Conservation (phyloP, 2,329 filamentous ascomycete genomes). For the Hypoxylon sp. region DNA sequence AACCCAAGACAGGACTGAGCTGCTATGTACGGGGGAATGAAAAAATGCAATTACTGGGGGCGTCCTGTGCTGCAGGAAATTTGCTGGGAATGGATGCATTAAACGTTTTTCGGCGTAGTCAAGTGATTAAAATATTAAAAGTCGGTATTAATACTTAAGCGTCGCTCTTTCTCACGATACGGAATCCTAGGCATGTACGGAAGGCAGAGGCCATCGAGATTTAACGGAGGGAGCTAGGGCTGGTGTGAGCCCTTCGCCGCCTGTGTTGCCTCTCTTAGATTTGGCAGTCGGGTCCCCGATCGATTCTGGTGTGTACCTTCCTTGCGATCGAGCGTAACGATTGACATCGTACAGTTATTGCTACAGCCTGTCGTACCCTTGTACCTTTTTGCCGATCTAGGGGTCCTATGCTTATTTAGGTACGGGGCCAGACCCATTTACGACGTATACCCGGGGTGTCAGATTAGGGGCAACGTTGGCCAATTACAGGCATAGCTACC, state of each 20-base stretch:
- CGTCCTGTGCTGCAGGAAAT: not conserved
- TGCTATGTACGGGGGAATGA: not conserved
- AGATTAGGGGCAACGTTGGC: not conserved
- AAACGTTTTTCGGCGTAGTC: conserved; percentile 1
- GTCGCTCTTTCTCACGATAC: not conserved
- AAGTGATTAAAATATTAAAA: conserved; percentile 1
- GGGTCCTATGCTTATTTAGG: conserved; percentile 29
- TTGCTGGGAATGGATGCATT: conserved; percentile 1
- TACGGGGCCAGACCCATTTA: conserved; percentile 9
- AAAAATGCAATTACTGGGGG: not conserved
- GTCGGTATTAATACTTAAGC: not conserved
- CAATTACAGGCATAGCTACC: conserved; percentile 1
- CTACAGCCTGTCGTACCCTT: not conserved
- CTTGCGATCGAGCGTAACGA: conserved; percentile 31
- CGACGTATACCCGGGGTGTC: not conserved
- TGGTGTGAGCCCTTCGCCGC: conserved; percentile 5
- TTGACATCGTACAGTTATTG: conserved; percentile 28
- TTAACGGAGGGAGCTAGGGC: conserved; percentile 15
- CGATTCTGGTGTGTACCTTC: conserved; percentile 17
- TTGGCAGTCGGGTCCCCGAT: conserved; percentile 20
- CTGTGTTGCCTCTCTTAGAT: conserved; percentile 24
- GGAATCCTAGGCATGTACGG: conserved; percentile 2
- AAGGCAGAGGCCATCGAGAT: conserved; percentile 30
- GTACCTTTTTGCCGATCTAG: conserved; percentile 36
- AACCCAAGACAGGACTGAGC: not conserved